Base-by-base conservation (phyloP, 768 basidiomycete genomes). In the Mycena indigotica region DNA sequence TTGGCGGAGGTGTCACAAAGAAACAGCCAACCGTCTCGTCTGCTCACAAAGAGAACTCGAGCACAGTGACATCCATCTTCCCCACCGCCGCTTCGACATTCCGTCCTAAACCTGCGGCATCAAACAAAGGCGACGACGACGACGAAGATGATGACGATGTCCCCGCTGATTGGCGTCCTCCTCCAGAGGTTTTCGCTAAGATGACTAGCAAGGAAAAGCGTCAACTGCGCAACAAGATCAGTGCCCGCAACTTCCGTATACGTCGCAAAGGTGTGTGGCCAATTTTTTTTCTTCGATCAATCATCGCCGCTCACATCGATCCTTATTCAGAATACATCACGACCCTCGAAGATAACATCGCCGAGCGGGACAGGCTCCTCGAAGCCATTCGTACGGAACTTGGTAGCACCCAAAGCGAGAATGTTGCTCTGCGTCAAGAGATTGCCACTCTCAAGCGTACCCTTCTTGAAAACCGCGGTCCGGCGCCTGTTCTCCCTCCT, bases 151-250 rank as follows among this genome's bases (percentile, higher is more conserved):
- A 82, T 4, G 80, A 84, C 44, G 82, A 83, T 24, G 71, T 86
- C 4, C 80, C 86, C 16, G 88, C 88, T 28, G 89, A 93, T 64
- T 93, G 91, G 89, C 82, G 91, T 49, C 93, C 92, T 6, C 82
- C 85, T 3, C 89, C 94, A 0, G 96, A 97, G 63, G 94, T 95
- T 60, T 97, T 98, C 77, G 88, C 91, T 69, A 98, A 93, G 73
- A 90, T 99, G 84, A 85, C 86, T 4, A 89, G 87, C 67, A 98
- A 96, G 76, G 95, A 98, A 78, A 98, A 98, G 74, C 77, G 97
- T 8, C 96, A 98, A 72, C 77, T 98, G 40, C 73, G 96, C 50
- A 99, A 99, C 77, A 99, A 99, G 86, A 94, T 98, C 65, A 89
- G 87, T 63, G 96, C 96, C 0, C 77, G 95, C 53, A 97, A 96